phyloP scores from a whole-genome alignment of 1,284 basidiomycete species.

The Marasmius tenuissimus region DNA sequence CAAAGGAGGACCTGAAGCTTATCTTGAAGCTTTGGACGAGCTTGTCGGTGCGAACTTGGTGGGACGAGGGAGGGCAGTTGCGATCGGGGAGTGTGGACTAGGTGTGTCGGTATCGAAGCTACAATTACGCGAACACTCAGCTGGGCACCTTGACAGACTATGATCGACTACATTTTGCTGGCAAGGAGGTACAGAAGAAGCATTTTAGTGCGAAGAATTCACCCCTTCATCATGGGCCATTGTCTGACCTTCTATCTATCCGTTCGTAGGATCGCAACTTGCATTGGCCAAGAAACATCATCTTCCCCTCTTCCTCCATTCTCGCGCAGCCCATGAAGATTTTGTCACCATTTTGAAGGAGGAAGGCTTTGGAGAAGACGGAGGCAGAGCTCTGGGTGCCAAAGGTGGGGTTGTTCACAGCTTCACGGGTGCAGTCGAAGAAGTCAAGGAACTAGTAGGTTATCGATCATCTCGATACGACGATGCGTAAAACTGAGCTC shows the following conservation, averaged over 20 bases:
- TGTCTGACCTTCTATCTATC: slow-evolving; percentile 1
- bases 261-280: slow-evolving; percentile 54
- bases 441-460: slow-evolving; percentile 71
- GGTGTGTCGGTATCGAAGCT: slow-evolving; percentile 40
- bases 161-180: slow-evolving; percentile 76
- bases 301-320: slow-evolving; percentile 87
- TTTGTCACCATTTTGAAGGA: slow-evolving; percentile 68
- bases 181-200: slow-evolving; percentile 61
- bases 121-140: too few species aligned
- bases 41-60: slow-evolving; percentile 57
- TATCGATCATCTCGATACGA: not conserved
- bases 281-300: slow-evolving; percentile 68
- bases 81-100: slow-evolving; percentile 86
- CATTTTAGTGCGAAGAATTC: slow-evolving; percentile 57
- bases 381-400: slow-evolving; percentile 53
- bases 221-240: not conserved
- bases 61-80: slow-evolving; percentile 64
- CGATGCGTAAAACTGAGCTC: not conserved
- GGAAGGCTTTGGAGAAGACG: slow-evolving; percentile 62
- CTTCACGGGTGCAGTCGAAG: slow-evolving; percentile 74
- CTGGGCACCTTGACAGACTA: slow-evolving; percentile 57
- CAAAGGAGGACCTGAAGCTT: slow-evolving; percentile 61
- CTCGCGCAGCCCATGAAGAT: slow-evolving; percentile 74
- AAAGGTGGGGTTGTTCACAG: slow-evolving; percentile 84
- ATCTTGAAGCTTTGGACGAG: slow-evolving; percentile 60